Conservation (phyloP, 805 yeast genomes). For the Vanderwaltozyma verrucispora region DNA sequence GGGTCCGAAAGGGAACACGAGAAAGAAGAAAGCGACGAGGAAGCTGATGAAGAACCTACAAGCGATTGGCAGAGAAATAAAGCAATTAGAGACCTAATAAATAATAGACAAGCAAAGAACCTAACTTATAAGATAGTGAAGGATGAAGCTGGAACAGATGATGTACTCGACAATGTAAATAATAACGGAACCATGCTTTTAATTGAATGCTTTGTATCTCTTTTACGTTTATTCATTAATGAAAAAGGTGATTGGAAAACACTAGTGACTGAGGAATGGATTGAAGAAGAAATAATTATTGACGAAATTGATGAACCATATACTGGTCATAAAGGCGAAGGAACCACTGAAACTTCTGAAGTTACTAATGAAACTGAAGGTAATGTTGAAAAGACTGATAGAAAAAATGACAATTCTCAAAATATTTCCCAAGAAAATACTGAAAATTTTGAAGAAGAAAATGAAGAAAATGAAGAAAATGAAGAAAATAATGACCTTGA, state of each 20-base stretch:
- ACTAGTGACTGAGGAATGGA: conserved; percentile 25
- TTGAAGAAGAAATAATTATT: conserved; percentile 2
- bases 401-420: no score
- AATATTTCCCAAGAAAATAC: conserved; percentile 4
- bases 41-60: conserved; percentile 1
- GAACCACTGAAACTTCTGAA: no score
- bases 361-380: no score
- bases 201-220: conserved; percentile 21
- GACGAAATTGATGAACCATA: conserved; percentile 16
- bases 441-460: conserved; percentile 23
- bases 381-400: no score
- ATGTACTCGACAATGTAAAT: conserved; percentile 16
- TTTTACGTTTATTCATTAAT: conserved; percentile 24
- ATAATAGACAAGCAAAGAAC: conserved; percentile 4
- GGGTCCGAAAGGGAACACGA: no score
- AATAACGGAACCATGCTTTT: conserved; percentile 18
- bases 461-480: conserved; percentile 18
- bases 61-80: conserved; percentile 21
- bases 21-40: neutral
- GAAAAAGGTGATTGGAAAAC: conserved; percentile 27
- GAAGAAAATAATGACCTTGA: conserved; percentile 18
- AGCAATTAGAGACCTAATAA: conserved; percentile 10
- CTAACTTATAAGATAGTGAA: conserved; percentile 10
- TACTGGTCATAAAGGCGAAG: no score
- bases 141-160: conserved; percentile 19